Base-by-base conservation (phyloP, 139 green algal genomes). In the Chlorella sorokiniana region DNA sequence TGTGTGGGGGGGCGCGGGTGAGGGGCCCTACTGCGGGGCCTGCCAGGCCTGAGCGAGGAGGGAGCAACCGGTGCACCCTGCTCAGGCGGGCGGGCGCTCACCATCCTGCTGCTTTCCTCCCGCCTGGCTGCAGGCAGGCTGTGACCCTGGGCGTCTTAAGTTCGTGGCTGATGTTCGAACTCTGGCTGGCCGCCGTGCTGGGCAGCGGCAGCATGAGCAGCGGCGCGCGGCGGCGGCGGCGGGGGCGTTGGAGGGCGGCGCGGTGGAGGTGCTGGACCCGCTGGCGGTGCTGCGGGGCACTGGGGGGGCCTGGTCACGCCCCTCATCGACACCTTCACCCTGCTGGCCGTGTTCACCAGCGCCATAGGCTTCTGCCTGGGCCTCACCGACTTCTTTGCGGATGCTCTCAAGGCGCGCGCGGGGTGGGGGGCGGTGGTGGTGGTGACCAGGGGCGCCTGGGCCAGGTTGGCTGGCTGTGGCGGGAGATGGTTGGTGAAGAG, bases 321-420 rank as follows among this genome's bases (percentile, higher is more conserved):
- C 7, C 73, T 79, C 3, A 68, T 69, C 1, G 54, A 52, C 54
- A 27, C 73, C 9, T 79, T 79, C 38, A 52, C 73, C 14, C 52
- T 79, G 27, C 54, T 96, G 41, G 94, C 94, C 0, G 79, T 98
- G 7, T 89, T 88, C 61, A 97, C 94, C 0, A 92, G 82, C 45
- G 95, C 93, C 88, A 96, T 96, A 16, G 94, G 92, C 38, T 98
- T 98, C 52, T 81, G 95, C 1, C 76, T 98, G 37, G 94, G 92
- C 8, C 87, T 97, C 22, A 83, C 85, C 10, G 92, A 96, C 77
- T 97, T 97, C 68, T 33, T 96, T 33, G 81, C 87, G 0, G 93
- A 97, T 67, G 81, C 78, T 2, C 73, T 79, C 38, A 11, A 59
- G 69, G 69, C 38, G n/a, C 33, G 41, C 41, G 2, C 33, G 59